A percentile compares a stretch with the other conserved stretches of the same genome.
Evolutionary conservation across 805 yeast genomes (phyloP).

Genomic region (Kluyveromyces nonfermentans): DNA sequence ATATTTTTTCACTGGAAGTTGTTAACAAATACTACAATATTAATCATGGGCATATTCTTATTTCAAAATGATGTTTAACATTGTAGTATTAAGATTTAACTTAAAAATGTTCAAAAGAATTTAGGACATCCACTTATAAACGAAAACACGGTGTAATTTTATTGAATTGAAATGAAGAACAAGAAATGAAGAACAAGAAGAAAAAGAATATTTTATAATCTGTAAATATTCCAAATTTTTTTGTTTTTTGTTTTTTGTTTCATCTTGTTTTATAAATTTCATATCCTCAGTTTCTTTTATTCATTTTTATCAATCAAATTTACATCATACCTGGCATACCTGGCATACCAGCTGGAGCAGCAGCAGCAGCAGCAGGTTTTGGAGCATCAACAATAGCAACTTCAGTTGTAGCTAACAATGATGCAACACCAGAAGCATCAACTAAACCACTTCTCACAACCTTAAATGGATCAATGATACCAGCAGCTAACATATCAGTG

Average conservation of each 20-base stretch:
- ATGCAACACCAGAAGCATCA: constrained; percentile 97
- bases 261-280: background rate
- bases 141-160: too few species aligned
- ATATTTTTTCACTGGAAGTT: background rate
- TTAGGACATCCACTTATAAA: background rate
- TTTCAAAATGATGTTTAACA: background rate
- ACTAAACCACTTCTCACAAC: constrained; percentile 93
- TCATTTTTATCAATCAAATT: too few species aligned
- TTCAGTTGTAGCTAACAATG: constrained; percentile 94
- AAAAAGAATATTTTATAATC: background rate
- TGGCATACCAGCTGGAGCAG: constrained; percentile 47
- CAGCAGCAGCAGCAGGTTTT: constrained; percentile 48
- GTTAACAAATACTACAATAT: background rate
- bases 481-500: constrained; percentile 92
- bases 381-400: constrained; percentile 97
- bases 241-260: background rate
- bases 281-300: too few species aligned
- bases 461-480: constrained; percentile 98
- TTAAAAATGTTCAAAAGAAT: background rate
- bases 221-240: background rate
- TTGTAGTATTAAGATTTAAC: background rate
- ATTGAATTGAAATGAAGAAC: too few species aligned
- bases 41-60: background rate
- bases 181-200: too few species aligned
- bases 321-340: constrained; percentile 55